Percentiles rank a stretch among this genome's conserved stretches.
Evolutionary conservation across 2,329 filamentous ascomycete genomes (phyloP).

Genomic region (Lecanicillium sp.): DNA sequence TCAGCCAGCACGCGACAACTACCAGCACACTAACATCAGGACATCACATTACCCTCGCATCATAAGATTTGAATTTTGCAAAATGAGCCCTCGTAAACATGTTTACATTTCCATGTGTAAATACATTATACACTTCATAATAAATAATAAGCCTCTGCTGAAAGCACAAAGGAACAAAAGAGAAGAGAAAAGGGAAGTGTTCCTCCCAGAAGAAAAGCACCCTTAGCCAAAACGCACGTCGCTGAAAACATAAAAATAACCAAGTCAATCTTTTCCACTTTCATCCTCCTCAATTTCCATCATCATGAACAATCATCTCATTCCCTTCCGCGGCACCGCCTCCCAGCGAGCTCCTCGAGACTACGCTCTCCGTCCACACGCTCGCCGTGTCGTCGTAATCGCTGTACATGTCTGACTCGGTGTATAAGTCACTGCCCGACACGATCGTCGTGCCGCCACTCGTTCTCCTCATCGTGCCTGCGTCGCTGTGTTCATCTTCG

Average conservation of each 20-base stretch:
- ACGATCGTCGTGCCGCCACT: constrained; percentile 45
- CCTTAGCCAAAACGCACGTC: constrained; percentile 6
- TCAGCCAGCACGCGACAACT: not conserved
- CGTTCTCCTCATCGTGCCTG: constrained; percentile 41
- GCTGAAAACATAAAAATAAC: constrained; percentile 5
- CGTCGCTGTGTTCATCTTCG: constrained; percentile 39
- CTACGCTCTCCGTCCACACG: constrained; percentile 43
- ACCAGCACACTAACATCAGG: not conserved
- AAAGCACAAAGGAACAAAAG: constrained; percentile 9
- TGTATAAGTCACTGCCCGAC: constrained; percentile 33
- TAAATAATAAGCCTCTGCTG: constrained; percentile 10
- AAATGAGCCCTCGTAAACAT: no score
- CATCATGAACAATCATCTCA: constrained; percentile 31
- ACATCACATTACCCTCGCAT: no score
- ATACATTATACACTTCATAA: constrained; percentile 15
- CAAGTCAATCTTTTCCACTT: not conserved
- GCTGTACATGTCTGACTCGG: constrained; percentile 32
- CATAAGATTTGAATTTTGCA: no score
- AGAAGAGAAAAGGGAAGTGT: constrained; percentile 9
- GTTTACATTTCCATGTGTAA: constrained; percentile 11
- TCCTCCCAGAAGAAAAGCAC: not conserved
- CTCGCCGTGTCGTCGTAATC: constrained; percentile 38
- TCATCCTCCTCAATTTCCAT: constrained; percentile 8
- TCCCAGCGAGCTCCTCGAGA: constrained; percentile 21
- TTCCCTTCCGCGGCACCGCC: constrained; percentile 24